Percentiles rank a stretch among this genome's conserved stretches.
These are phyloP conservation scores for Aspergillus asperescens DNA, from an alignment of 495 filamentous ascomycete species.

Conservation along the genomic window DNA sequence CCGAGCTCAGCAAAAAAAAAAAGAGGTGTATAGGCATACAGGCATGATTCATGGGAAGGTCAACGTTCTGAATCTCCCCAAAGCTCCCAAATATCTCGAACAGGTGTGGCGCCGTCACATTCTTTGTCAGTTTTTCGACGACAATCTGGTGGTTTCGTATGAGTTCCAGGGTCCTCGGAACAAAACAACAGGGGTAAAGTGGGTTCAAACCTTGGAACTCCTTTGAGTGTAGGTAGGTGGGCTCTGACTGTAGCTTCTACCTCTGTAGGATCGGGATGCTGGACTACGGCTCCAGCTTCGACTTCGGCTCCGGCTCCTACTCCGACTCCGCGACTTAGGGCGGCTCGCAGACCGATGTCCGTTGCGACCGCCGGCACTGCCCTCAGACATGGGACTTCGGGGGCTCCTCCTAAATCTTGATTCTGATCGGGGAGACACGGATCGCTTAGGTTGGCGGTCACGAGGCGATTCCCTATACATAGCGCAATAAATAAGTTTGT, in stretches of 20 bases:
- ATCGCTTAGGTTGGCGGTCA: conserved; percentile 30
- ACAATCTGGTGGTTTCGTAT: conserved; percentile 59
- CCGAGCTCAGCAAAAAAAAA: neutral
- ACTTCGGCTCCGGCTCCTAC: conserved; percentile 32
- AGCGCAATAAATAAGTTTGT: neutral
- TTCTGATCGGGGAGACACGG: conserved; percentile 45
- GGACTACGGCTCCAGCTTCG: conserved; percentile 34
- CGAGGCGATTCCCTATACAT: conserved; percentile 27
- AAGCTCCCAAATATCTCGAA: conserved; percentile 89
- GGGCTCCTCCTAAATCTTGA: conserved; percentile 33
- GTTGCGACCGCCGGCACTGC: conserved; percentile 31
- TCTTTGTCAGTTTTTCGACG: conserved; percentile 93
- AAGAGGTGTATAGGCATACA: conserved; percentile 53
- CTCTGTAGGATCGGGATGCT: conserved; percentile 33
- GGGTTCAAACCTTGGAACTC: conserved; percentile 53
- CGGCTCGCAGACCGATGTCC: conserved; percentile 36
- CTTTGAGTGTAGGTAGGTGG: conserved; percentile 37
- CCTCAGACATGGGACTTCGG: conserved; percentile 31
- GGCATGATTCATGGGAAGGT: conserved; percentile 80
- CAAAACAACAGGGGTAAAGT: conserved; percentile 2
- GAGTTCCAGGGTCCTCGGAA: neutral
- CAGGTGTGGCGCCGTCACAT: conserved; percentile 82
- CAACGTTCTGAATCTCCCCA: conserved; percentile 77
- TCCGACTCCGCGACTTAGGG: conserved; percentile 41
- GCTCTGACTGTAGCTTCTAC: conserved; percentile 45